Evolutionary conservation across 371 early-diverging fungal species (phyloP).

Genomic region (Rhizopus stolonifer): DNA sequence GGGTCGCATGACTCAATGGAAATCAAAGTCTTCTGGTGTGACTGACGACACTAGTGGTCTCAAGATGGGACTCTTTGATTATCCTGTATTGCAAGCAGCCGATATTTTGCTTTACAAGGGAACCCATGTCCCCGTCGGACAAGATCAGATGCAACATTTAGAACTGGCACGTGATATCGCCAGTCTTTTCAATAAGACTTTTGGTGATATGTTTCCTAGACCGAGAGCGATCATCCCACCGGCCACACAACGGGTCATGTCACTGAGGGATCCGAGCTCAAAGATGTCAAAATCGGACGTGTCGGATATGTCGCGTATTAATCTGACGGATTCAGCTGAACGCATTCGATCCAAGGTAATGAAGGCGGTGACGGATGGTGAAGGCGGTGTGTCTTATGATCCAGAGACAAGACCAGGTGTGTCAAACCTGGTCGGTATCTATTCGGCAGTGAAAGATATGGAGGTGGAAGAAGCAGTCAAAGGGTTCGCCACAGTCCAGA

Average conservation of each 20-base stretch:
- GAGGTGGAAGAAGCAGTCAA: slow-evolving; percentile 44
- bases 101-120: slow-evolving; percentile 91
- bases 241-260: slow-evolving; percentile 80
- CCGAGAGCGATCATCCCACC: slow-evolving; percentile 72
- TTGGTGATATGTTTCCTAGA: slow-evolving; percentile 64
- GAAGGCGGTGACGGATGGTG: slow-evolving; percentile 75
- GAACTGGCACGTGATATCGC: slow-evolving; percentile 84
- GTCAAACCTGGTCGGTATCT: slow-evolving; percentile 78
- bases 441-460: slow-evolving; percentile 57
- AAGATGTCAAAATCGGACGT: slow-evolving; percentile 96
- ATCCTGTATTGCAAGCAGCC: slow-evolving; percentile 94
- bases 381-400: slow-evolving; percentile 71
- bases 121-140: slow-evolving; percentile 91
- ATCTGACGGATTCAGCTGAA: slow-evolving; percentile 71
- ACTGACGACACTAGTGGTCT: slow-evolving; percentile 58
- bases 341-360: slow-evolving; percentile 70
- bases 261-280: slow-evolving; percentile 68
- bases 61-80: slow-evolving; percentile 83
- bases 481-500: slow-evolving; percentile 42
- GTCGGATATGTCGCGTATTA: slow-evolving; percentile 70
- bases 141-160: slow-evolving; percentile 92
- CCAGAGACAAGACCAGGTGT: slow-evolving; percentile 78
- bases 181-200: slow-evolving; percentile 70
- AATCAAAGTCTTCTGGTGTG: slow-evolving; percentile 71
- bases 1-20: slow-evolving; percentile 96